These are phyloP conservation scores for Ophiostoma ips DNA, from an alignment of 2,329 filamentous ascomycete species.

Conservation along the genomic window DNA sequence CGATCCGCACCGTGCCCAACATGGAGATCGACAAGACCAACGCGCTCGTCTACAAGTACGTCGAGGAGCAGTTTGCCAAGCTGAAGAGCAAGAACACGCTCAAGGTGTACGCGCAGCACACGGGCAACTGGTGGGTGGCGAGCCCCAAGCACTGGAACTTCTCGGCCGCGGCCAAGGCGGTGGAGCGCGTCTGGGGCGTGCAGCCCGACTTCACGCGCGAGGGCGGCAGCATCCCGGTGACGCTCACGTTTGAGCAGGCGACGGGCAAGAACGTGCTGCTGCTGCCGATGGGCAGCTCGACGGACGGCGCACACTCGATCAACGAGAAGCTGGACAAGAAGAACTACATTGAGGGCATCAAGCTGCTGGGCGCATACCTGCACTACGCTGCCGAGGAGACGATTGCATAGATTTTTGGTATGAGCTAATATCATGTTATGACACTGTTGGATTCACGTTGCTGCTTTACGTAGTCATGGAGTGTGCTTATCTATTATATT, in stretches of 20 bases:
- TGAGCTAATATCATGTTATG: neutral
- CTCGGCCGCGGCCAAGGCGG: slow-evolving; percentile 84
- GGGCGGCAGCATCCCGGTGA: slow-evolving; percentile 94
- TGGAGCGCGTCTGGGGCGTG: slow-evolving; percentile 85
- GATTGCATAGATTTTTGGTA: slow-evolving; percentile 6
- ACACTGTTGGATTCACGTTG: neutral
- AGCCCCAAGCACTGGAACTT: slow-evolving; percentile 99
- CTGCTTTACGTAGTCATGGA: too few relatives aligned
- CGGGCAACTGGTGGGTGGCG: slow-evolving; percentile 97
- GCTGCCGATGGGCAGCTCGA: slow-evolving; percentile 93
- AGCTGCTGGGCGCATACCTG: slow-evolving; percentile 85
- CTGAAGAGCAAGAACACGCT: slow-evolving; percentile 85
- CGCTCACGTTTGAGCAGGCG: slow-evolving; percentile 91
- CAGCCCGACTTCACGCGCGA: slow-evolving; percentile 92
- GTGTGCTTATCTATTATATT: too few relatives aligned
- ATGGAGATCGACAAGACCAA: slow-evolving; percentile 93
- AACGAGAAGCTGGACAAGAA: slow-evolving; percentile 96
- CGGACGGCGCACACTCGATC: slow-evolving; percentile 91
- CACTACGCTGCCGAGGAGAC: slow-evolving; percentile 88
- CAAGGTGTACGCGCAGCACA: slow-evolving; percentile 70
- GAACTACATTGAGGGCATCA: slow-evolving; percentile 98
- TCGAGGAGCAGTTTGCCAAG: slow-evolving; percentile 74
- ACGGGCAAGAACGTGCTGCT: slow-evolving; percentile 96
- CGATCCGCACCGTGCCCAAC: slow-evolving; percentile 89
- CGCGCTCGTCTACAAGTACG: slow-evolving; percentile 66